Percentiles rank a stretch among this genome's conserved stretches.
phyloP scores from a whole-genome alignment of 164 flowering plant genomes.

The Tetrastigma voinierianum region DNA sequence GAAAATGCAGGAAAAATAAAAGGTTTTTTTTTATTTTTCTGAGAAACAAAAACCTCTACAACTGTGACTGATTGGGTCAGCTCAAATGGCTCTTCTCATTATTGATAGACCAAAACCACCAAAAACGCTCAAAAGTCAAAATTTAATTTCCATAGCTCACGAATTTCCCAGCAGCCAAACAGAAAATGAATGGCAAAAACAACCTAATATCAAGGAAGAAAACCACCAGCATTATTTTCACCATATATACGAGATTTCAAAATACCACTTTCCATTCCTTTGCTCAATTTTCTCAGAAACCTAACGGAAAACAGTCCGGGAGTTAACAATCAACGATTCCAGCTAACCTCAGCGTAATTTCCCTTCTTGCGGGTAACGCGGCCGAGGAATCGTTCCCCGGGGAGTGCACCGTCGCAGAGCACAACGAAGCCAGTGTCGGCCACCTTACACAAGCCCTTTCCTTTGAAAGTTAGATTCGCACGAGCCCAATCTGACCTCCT shows the following conservation, averaged over 20 bases:
- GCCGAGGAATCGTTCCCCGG: slow-evolving; percentile 92
- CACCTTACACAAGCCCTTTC: slow-evolving; percentile 89
- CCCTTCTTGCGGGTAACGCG: slow-evolving; percentile 84
- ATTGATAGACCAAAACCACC: no score
- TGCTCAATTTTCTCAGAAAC: neutral
- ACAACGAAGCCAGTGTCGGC: slow-evolving; percentile 78
- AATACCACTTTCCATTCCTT: neutral
- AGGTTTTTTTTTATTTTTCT: no score
- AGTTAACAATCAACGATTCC: neutral
- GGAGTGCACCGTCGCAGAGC: slow-evolving; percentile 90
- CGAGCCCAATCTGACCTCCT: slow-evolving; percentile 75
- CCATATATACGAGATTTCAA: neutral
- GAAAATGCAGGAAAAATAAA: no score
- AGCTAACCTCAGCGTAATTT: slow-evolving; percentile 75
- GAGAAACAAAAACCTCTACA: no score
- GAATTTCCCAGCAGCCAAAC: slow-evolving; percentile 2
- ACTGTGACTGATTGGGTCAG: no score
- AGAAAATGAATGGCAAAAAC: neutral
- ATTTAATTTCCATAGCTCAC: neutral
- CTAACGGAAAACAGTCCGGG: neutral
- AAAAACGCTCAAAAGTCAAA: no score
- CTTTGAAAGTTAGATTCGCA: slow-evolving; percentile 90
- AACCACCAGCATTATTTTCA: no score
- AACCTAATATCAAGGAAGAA: no score
- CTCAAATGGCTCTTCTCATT: no score